Conservation (phyloP, 2,329 filamentous ascomycete genomes). For the Beauveria brongniartii region DNA sequence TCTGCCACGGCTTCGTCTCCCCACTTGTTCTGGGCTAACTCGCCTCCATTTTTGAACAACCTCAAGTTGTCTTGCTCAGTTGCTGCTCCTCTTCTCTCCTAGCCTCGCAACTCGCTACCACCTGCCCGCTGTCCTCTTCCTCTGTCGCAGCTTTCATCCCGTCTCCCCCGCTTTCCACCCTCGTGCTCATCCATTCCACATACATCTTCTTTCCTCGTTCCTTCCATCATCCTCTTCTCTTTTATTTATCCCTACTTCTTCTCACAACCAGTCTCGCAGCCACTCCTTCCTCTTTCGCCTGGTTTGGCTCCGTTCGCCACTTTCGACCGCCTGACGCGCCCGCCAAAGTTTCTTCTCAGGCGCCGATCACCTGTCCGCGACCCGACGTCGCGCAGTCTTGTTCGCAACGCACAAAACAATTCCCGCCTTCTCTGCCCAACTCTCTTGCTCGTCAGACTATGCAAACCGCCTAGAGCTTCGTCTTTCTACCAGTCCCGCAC, state of each 20-base stretch:
- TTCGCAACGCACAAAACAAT: slow-evolving; percentile 1
- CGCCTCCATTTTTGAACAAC: slow-evolving; percentile 3
- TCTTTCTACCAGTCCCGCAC: neutral
- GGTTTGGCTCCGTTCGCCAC: neutral
- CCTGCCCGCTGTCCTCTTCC: neutral
- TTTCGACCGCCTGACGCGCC: neutral
- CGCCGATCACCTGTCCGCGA: neutral
- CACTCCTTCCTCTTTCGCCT: slow-evolving; percentile 2
- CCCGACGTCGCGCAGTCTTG: slow-evolving; percentile 3
- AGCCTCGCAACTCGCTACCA: neutral
- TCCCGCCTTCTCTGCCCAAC: neutral
- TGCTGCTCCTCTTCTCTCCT: neutral
- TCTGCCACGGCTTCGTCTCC: neutral
- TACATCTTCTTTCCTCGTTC: neutral
- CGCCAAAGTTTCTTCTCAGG: neutral
- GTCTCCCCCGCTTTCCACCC: slow-evolving; percentile 15
- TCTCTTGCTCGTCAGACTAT: neutral
- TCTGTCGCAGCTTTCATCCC: slow-evolving; percentile 17
- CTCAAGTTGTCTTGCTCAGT: neutral
- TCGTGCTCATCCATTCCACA: slow-evolving; percentile 9
- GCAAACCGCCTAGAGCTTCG: slow-evolving; percentile 1
- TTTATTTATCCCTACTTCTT: slow-evolving; percentile 13
- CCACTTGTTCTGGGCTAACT: slow-evolving; percentile 5
- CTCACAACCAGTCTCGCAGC: slow-evolving; percentile 8
- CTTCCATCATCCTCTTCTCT: slow-evolving; percentile 7